Conservation (phyloP, 805 yeast species). For the Starmera caribaea region DNA sequence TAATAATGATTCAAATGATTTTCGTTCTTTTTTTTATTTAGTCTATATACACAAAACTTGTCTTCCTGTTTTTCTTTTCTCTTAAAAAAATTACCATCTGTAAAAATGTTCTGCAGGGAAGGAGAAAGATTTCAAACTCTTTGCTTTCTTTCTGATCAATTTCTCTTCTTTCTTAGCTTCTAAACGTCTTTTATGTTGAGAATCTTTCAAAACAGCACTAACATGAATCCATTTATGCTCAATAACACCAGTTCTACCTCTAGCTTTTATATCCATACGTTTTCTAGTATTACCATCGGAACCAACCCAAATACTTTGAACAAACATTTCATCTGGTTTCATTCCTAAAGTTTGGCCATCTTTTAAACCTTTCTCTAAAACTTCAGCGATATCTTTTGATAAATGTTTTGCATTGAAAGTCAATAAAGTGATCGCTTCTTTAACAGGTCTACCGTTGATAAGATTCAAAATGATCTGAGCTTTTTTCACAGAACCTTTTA, state of each 20-base stretch:
- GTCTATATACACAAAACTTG: constrained; percentile 1
- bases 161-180: constrained; percentile 48
- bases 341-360: constrained; percentile 57
- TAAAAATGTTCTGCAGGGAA: constrained; percentile 38
- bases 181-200: constrained; percentile 51
- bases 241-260: constrained; percentile 81
- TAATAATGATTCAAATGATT: too few species aligned
- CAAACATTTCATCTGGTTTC: constrained; percentile 51
- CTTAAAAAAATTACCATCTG: constrained; percentile 35
- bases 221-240: constrained; percentile 74
- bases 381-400: constrained; percentile 67
- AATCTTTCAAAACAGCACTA: constrained; percentile 63
- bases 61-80: too few species aligned
- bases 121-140: constrained; percentile 16
- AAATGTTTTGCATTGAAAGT: constrained; percentile 79
- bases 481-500: constrained; percentile 84
- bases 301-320: constrained; percentile 85
- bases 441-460: constrained; percentile 59
- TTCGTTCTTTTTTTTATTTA: neutral
- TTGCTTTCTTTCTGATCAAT: constrained; percentile 40
- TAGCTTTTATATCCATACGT: constrained; percentile 74
- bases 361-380: constrained; percentile 61
- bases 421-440: constrained; percentile 82
- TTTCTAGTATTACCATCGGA: constrained; percentile 71
- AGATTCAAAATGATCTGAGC: constrained; percentile 73